Base-by-base conservation (phyloP, 2,329 filamentous ascomycete genomes). In the Geosmithia morbida region DNA sequence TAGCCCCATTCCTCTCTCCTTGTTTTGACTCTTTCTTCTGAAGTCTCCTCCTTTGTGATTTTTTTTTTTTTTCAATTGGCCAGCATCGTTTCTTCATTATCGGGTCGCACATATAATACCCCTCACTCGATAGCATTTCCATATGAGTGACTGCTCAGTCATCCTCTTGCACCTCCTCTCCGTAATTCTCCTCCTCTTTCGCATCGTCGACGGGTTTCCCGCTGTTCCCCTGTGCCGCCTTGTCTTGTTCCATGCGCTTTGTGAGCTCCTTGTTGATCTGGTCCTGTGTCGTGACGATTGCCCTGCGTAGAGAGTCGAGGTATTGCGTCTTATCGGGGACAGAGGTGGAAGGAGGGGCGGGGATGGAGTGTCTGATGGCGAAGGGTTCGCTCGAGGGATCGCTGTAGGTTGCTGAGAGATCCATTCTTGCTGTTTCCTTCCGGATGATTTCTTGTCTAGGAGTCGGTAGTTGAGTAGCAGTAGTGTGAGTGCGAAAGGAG, bases 111-210 rank as follows among this genome's bases (percentile, higher is more conserved):
- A 41, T 18, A 41, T 41, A 20, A 42, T 42, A 20, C 19, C 33
- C 33, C 33, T 11, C 33, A 37, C 14, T 37, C 33, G 11, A 37
- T 13, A 37, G 41, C 3, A 43, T 43, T 22, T 3, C 8, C 2
- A 22, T 20, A 6, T 4, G 26, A 19, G 41, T 14, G 41, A 26
- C n/a, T 49, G 17, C 30, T 59, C 55, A 62, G 22, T 63, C 61
- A 33, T 75, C 81, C 41, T 85, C 81, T 45, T 82, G 79, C 13
- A 81, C 76, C 61, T 94, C 87, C 62, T 94, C 88, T 44, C 87
- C 88, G 59, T 95, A 94, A 59, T 88, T 84, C 56, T 85, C 78
- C 58, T 87, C 85, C 58, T 81, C 79, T 51, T 74, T 72, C 11
- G 62, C 69, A 50, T 81, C 77, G 50, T 78, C 72, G 10, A 69